phyloP scores from a whole-genome alignment of 225 moss, liverwort and hornwort genomes.

The Polytrichum formosum region DNA sequence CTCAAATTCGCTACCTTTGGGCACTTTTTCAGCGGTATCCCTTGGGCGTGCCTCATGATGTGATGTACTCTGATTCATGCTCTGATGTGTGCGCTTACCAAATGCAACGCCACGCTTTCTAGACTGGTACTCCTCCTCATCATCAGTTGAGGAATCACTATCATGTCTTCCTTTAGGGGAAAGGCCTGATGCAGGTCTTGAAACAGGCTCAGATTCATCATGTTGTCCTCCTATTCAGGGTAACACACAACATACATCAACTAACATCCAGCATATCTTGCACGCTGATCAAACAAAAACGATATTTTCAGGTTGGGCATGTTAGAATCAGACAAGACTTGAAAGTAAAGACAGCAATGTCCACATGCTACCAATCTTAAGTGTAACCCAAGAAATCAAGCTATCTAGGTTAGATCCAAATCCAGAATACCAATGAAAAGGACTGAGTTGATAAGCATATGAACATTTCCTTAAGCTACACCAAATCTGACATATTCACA shows the following conservation, averaged over 20 bases:
- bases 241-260: background rate
- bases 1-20: slow-evolving; percentile 33
- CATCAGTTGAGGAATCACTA: slow-evolving; percentile 44
- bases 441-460: background rate
- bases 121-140: slow-evolving; percentile 46
- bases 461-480: background rate
- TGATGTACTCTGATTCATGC: slow-evolving; percentile 19
- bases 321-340: background rate
- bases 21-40: background rate
- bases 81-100: background rate
- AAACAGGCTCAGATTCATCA: slow-evolving; percentile 16
- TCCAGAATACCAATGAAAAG: background rate
- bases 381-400: no score
- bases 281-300: background rate
- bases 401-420: no score
- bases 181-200: slow-evolving; percentile 26
- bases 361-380: no score
- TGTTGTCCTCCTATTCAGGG: background rate
- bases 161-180: slow-evolving; percentile 22
- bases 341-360: background rate
- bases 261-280: background rate
- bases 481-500: background rate
- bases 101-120: slow-evolving; percentile 33
- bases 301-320: background rate
- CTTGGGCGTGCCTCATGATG: slow-evolving; percentile 28